Percentiles rank a stretch among this genome's conserved stretches.
Conservation (phyloP, 148 eudicot genomes). For the Vaccinium darrowii region DNA sequence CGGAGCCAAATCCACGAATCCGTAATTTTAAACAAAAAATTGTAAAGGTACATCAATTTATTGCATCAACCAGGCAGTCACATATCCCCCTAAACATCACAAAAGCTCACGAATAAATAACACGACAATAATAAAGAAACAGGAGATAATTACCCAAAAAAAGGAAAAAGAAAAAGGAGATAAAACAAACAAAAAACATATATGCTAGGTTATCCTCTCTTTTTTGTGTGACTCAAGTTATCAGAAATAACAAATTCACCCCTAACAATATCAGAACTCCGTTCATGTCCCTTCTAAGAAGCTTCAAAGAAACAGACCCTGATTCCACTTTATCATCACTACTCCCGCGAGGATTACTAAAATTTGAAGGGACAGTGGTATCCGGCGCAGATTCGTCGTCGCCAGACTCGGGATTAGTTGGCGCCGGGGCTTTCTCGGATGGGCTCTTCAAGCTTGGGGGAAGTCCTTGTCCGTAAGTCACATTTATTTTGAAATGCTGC, state of each 20-base stretch:
- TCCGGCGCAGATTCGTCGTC: conserved; percentile 58
- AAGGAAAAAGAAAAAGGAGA: background rate
- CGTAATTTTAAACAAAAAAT: background rate
- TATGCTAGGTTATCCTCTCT: background rate
- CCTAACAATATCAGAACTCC: conserved; percentile 29
- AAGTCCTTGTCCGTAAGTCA: conserved; percentile 71
- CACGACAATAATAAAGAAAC: background rate
- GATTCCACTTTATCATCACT: conserved; percentile 28
- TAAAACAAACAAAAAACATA: background rate
- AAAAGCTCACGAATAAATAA: background rate
- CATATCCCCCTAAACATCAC: background rate
- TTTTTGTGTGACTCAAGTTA: background rate
- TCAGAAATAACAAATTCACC: conserved; percentile 14
- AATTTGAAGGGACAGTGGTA: conserved; percentile 51
- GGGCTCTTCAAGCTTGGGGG: conserved; percentile 51
- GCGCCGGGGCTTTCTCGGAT: conserved; percentile 43
- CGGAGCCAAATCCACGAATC: background rate
- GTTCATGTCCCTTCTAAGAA: conserved; percentile 28
- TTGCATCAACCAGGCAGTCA: background rate
- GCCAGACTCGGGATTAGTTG: conserved; percentile 43
- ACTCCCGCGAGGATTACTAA: conserved; percentile 50
- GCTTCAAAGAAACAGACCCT: conserved; percentile 21
- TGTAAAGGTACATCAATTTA: background rate
- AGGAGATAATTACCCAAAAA: no score
- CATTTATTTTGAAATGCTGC: conserved; percentile 60